Base-by-base conservation (phyloP, 108 stramenopile genomes). In the Skeletonema potamos region DNA sequence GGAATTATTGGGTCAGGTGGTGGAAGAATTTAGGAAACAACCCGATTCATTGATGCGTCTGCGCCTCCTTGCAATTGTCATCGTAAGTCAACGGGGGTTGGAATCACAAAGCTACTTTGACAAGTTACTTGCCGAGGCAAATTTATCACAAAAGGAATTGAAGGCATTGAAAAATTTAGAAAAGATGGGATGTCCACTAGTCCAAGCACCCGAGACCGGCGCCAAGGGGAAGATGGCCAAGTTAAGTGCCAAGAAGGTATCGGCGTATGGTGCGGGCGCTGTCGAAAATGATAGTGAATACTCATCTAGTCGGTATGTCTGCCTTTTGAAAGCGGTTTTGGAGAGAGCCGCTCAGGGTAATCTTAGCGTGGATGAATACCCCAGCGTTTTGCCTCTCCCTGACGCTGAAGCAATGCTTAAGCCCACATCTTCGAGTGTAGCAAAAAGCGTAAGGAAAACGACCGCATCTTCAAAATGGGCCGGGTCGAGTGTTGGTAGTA, bases 301-400 rank as follows among this genome's bases (percentile, higher is more conserved):
- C 60, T 75, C 91, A 28, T 74, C 82, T 9, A 94, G 89, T 68
- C 92, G 97, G 11, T 96, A 96, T 55, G 82, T 77, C 4, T 86
- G 90, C 22, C 74, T 82, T 5, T 54, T 97, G 32, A 94, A 93
- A 75, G 62, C 60, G 6, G 79, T 96, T 11, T 39, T 96, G 60
- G 79, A 92, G 27, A 85, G 87, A 55, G 64, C 92, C 43, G 74
- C 88, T 0, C n/a, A 70, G 11, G 86, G 82, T 0, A 69, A 41
- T 22, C 86, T 97, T 17, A 90, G 89, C 51, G 74, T 92, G 27
- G 90, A 96, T 6, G 93, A 87, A 1, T 96, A 90, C 64, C 96
- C 97, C 15, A 93, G 91, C 70, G 89, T 95, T 12, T 65, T 95
- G 58, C 93, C 95, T 5, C 83, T 96, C 75, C 95, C 96, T 4